A percentile compares a stretch with the other conserved stretches of the same genome.
phyloP scores from a whole-genome alignment of 163 green algal genomes.

The Picocystis sp. region DNA sequence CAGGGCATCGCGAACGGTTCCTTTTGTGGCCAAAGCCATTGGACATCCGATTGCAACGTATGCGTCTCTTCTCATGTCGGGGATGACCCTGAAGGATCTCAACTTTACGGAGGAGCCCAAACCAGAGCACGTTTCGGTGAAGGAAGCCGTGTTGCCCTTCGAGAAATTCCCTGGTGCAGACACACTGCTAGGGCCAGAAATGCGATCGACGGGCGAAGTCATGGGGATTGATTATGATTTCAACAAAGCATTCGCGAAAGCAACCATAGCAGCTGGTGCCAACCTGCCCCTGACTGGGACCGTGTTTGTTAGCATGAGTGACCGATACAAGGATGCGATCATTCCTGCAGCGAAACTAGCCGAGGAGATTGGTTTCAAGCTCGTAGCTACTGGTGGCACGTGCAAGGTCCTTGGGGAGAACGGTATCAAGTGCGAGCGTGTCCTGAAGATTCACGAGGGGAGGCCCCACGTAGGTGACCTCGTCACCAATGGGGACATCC shows the following conservation, averaged over 20 bases:
- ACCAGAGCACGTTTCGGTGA: conserved; percentile 81
- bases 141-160: conserved; percentile 97
- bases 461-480: conserved; percentile 50
- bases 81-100: conserved; percentile 61
- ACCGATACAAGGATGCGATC: conserved; percentile 64
- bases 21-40: conserved; percentile 90
- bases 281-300: conserved; percentile 46
- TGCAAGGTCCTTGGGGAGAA: conserved; percentile 13
- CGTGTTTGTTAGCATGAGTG: conserved; percentile 85
- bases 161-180: conserved; percentile 90
- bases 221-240: conserved; percentile 95
- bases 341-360: conserved; percentile 64
- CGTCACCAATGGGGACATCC: conserved; percentile 24
- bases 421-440: conserved; percentile 36
- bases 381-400: conserved; percentile 69
- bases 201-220: conserved; percentile 80
- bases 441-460: conserved; percentile 96
- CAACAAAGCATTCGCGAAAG: conserved; percentile 78
- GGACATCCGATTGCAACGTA: conserved; percentile 90
- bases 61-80: conserved; percentile 80
- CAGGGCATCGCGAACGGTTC: conserved; percentile 67
- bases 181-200: conserved; percentile 67
- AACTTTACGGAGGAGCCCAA: conserved; percentile 64
- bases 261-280: conserved; percentile 58
- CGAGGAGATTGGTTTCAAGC: conserved; percentile 64